A percentile compares a stretch with the other conserved stretches of the same genome.
phyloP scores from a whole-genome alignment of 83 land plant genomes.

The Larix sibirica region DNA sequence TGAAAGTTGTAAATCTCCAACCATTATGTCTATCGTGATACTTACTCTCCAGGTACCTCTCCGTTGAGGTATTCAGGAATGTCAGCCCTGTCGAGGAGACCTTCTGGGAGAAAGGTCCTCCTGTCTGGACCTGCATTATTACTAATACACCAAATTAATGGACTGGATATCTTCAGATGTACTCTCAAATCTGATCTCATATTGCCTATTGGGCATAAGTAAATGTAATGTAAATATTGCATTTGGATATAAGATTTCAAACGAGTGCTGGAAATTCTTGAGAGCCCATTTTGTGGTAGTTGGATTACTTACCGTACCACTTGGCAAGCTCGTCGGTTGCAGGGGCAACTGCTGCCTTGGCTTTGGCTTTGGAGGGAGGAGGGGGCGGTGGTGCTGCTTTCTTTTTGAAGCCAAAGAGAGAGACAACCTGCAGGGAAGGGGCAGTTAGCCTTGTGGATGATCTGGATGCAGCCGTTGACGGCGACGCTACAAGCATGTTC shows the following conservation, averaged over 20 bases:
- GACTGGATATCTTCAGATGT: not conserved
- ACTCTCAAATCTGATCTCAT: too few species aligned
- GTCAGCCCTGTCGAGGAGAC: conserved; percentile 86
- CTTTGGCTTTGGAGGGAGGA: conserved; percentile 19
- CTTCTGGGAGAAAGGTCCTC: conserved; percentile 96
- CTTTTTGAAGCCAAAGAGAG: conserved; percentile 61
- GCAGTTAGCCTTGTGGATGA: conserved; percentile 22
- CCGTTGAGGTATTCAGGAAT: conserved; percentile 95
- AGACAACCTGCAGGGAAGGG: conserved; percentile 36
- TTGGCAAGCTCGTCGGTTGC: conserved; percentile 92
- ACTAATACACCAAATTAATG: not conserved
- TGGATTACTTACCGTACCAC: conserved; percentile 91
- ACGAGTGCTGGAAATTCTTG: not conserved
- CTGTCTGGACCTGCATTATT: conserved; percentile 82
- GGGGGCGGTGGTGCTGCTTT: conserved; percentile 57
- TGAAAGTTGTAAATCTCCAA: too few species aligned
- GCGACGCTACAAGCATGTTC: conserved; percentile 29
- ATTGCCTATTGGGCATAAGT: not conserved
- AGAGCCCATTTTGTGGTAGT: not conserved
- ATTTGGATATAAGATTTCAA: not conserved
- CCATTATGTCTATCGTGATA: not conserved
- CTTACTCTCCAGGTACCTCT: conserved; percentile 99
- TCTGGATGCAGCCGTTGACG: conserved; percentile 22
- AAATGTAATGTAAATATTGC: not conserved
- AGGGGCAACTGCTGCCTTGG: conserved; percentile 64